phyloP scores from a whole-genome alignment of 495 filamentous ascomycete species.

The Rhypophila decipiens region DNA sequence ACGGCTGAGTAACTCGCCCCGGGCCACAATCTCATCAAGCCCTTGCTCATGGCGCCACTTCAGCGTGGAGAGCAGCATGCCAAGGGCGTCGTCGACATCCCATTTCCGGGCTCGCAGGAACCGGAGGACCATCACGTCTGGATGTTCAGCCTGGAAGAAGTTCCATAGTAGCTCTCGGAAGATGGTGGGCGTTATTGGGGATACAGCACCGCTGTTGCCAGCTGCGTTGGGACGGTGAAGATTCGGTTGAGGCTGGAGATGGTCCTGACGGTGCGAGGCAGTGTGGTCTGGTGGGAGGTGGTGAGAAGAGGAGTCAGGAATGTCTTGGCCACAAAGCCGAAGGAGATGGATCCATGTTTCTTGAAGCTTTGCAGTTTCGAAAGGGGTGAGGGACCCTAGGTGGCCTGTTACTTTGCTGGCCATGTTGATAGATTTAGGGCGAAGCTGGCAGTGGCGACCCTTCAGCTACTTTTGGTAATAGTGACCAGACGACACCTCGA shows the following conservation, averaged over 20 bases:
- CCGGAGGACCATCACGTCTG: slow-evolving; percentile 77
- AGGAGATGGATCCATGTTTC: slow-evolving; percentile 20
- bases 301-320: too few relatives aligned
- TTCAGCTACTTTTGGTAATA: too few relatives aligned
- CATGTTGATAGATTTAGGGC: too few relatives aligned
- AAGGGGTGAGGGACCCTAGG: slow-evolving; percentile 9
- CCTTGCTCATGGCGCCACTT: slow-evolving; percentile 82
- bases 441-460: too few relatives aligned
- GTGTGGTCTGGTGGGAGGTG: not conserved
- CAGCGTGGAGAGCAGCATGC: slow-evolving; percentile 92
- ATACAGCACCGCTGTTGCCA: not conserved
- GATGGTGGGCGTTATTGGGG: too few relatives aligned
- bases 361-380: slow-evolving; percentile 13
- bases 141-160: slow-evolving; percentile 54
- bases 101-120: slow-evolving; percentile 94
- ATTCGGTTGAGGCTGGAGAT: not conserved
- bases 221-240: not conserved
- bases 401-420: too few relatives aligned
- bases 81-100: slow-evolving; percentile 85
- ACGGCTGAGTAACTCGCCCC: too few relatives aligned
- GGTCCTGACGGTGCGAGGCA: not conserved
- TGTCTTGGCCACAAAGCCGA: slow-evolving; percentile 11
- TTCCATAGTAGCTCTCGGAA: slow-evolving; percentile 6
- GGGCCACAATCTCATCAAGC: slow-evolving; percentile 74
- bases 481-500: too few relatives aligned